These are phyloP conservation scores for Conticribra weissflogii DNA, from an alignment of 108 stramenopile species.

Conservation along the genomic window DNA sequence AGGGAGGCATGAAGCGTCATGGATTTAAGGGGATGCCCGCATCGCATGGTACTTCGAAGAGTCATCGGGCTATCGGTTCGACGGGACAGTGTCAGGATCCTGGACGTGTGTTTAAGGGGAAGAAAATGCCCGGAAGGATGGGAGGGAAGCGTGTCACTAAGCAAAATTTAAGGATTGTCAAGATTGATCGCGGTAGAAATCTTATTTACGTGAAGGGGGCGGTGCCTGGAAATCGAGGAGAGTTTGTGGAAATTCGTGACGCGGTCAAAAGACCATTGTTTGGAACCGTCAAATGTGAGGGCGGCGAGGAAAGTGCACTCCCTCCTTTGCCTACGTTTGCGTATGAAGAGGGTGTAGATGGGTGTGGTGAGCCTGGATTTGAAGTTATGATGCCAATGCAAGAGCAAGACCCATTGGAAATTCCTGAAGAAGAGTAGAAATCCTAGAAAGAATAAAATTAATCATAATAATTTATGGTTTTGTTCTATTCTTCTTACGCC, in stretches of 20 bases:
- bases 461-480: too few species aligned
- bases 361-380: constrained; percentile 66
- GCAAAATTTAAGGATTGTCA: constrained; percentile 89
- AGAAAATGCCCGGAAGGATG: constrained; percentile 99
- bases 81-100: constrained; percentile 93
- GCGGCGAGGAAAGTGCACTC: constrained; percentile 54
- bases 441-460: too few species aligned
- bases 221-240: constrained; percentile 94
- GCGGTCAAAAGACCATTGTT: constrained; percentile 88
- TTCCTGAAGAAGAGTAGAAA: constrained; percentile 31
- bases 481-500: too few species aligned
- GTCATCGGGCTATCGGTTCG: constrained; percentile 91
- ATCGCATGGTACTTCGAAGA: constrained; percentile 91
- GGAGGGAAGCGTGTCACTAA: constrained; percentile 86
- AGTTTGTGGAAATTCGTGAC: constrained; percentile 92
- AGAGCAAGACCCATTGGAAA: constrained; percentile 78
- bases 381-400: constrained; percentile 87
- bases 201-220: constrained; percentile 90
- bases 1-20: constrained; percentile 98
- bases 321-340: constrained; percentile 87
- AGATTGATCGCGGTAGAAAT: constrained; percentile 92
- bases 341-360: constrained; percentile 83
- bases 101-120: constrained; percentile 97
- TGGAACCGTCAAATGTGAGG: constrained; percentile 73
- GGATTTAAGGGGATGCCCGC: constrained; percentile 93